These are phyloP conservation scores for Cladophialophora chaetospira DNA, from an alignment of 2,329 filamentous ascomycete genomes.

Conservation along the genomic window DNA sequence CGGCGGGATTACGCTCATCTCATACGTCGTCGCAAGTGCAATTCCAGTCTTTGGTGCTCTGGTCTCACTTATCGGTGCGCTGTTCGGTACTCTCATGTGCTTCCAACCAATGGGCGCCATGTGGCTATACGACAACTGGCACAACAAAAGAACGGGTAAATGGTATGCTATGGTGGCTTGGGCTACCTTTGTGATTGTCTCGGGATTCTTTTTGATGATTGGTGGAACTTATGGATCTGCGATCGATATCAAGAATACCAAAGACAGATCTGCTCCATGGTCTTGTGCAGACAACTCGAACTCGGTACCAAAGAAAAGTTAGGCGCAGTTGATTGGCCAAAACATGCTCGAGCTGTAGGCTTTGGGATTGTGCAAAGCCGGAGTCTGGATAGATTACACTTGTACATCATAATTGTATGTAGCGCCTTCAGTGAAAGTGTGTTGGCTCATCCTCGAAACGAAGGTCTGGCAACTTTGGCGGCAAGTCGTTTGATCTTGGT, in stretches of 20 bases:
- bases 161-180: conserved; percentile 37
- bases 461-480: no score
- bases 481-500: no score
- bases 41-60: conserved; percentile 60
- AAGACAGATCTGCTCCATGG: conserved; percentile 18
- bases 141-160: conserved; percentile 38
- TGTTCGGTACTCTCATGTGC: conserved; percentile 55
- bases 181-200: conserved; percentile 46
- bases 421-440: no score
- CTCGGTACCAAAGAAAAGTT: no score
- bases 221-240: conserved; percentile 49
- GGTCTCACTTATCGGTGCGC: conserved; percentile 43
- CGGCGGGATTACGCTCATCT: conserved; percentile 45
- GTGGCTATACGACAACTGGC: conserved; percentile 54
- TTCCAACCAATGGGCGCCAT: conserved; percentile 53
- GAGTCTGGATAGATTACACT: no score
- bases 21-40: conserved; percentile 55
- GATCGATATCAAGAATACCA: conserved; percentile 33
- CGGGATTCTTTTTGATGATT: conserved; percentile 51
- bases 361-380: no score
- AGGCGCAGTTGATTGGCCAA: no score
- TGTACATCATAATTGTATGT: no score
- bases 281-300: conserved; percentile 26
- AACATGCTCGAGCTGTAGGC: no score
- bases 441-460: no score